Base-by-base conservation (phyloP, 1,139 yeast species). In the Lodderomyces jiufengensis region DNA sequence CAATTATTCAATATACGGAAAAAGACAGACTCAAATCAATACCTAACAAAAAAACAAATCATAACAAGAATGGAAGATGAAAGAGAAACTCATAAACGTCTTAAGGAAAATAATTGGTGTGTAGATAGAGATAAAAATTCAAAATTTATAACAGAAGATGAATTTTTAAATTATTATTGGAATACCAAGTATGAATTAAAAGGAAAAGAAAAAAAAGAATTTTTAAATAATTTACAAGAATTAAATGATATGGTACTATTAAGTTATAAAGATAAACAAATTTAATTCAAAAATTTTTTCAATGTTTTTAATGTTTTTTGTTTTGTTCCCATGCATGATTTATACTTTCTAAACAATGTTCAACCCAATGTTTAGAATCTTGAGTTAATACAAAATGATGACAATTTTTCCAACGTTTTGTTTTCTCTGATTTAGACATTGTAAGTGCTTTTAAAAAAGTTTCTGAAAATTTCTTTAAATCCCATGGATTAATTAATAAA, bases 401-500 rank as follows among this genome's bases (percentile, higher is more conserved):
- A 51, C 88, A 70, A 23, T 61, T 63, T 18, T 70, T 57, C 92
- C 95, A 88, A 33, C 90, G 69, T 29, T 60, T 50, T 21, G 59
- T 49, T 47, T 78, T 80, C 44, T 84, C 94, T 16, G 64, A 70
- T 0, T 57, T 54, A 5, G 69, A 46, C 90, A 90, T 80, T 9
- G 73, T 77, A 33, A 92, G 60, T 31, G 87, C 86, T 7, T 53
- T 42, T 43, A 76, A 68, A 39, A 87, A 83, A 5, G 76, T 68
- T 16, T 75, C 70, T 0, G 94, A 71, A 46, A 88, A 78, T 42
- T 76, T 75, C 32, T 69, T 73, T 24, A 76, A 68, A 55, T 88
- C 94, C 95, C 97, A 92, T 1, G 98, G 98, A 53, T 92, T 94
- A 28, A 90, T 80, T 31, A 87, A 59, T 5, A 90, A 47, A 3